A percentile compares a stretch with the other conserved stretches of the same genome.
These are phyloP conservation scores for Penicillium sp. DNA, from an alignment of 2,329 filamentous ascomycete species.

Conservation along the genomic window DNA sequence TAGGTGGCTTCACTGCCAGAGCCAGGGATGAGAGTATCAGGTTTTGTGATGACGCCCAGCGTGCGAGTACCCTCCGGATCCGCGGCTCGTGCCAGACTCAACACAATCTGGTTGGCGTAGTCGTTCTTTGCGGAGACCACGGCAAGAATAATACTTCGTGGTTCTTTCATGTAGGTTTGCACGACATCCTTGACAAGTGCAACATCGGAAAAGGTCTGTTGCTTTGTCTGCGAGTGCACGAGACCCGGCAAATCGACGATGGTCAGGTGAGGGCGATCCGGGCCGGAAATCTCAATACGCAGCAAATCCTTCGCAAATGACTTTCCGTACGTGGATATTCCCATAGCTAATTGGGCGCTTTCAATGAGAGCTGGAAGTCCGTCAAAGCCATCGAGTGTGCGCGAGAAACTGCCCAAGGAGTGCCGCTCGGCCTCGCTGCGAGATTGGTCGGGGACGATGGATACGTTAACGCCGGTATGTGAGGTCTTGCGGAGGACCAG, in stretches of 20 bases:
- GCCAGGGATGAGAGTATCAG: constrained; percentile 34
- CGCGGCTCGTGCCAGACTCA: constrained; percentile 32
- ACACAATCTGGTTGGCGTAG: constrained; percentile 39
- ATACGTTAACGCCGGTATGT: constrained; percentile 38
- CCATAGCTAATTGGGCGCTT: constrained; percentile 24
- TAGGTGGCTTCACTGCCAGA: constrained; percentile 36
- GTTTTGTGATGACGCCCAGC: constrained; percentile 48
- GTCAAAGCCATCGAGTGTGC: constrained; percentile 29
- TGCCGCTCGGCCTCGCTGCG: constrained; percentile 29
- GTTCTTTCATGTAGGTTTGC: constrained; percentile 37
- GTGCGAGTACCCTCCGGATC: constrained; percentile 31
- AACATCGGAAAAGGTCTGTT: constrained; percentile 53
- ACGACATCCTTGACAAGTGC: constrained; percentile 49
- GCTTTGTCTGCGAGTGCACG: constrained; percentile 51
- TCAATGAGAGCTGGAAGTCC: constrained; percentile 18
- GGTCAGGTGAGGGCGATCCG: constrained; percentile 57
- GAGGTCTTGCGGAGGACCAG: constrained; percentile 48
- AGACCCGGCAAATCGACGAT: constrained; percentile 61
- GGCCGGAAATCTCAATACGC: constrained; percentile 54
- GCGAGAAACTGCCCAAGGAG: constrained; percentile 25
- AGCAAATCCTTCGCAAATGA: constrained; percentile 32
- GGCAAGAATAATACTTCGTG: constrained; percentile 45
- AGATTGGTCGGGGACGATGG: constrained; percentile 41
- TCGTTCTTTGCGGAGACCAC: constrained; percentile 45
- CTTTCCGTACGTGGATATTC: constrained; percentile 20